Conservation (phyloP, 106 monocot species). For the Chionographis japonica region DNA sequence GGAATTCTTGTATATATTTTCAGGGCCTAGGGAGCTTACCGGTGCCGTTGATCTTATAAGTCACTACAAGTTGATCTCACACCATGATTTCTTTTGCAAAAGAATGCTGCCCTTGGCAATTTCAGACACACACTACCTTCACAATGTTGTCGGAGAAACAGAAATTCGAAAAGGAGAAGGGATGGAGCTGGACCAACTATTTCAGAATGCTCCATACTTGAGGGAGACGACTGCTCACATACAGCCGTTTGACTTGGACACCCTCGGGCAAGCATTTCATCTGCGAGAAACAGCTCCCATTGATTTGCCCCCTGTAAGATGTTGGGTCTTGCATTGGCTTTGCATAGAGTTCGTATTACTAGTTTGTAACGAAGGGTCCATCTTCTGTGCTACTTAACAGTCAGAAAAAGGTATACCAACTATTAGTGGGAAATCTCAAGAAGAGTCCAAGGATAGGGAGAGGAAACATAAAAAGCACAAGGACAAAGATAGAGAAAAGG, state of each 20-base stretch:
- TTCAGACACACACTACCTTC: slow-evolving; percentile 93
- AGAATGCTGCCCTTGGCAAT: slow-evolving; percentile 66
- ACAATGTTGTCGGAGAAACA: slow-evolving; percentile 90
- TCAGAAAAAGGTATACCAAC: slow-evolving; percentile 73
- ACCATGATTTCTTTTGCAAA: slow-evolving; percentile 96
- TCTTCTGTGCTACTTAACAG: slow-evolving; percentile 25
- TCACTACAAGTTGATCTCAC: slow-evolving; percentile 75
- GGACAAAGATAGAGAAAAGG: slow-evolving; percentile 80
- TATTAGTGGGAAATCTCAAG: slow-evolving; percentile 63
- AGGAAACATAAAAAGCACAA: slow-evolving; percentile 90
- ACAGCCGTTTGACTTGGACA: slow-evolving; percentile 73
- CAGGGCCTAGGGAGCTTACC: slow-evolving; percentile 88
- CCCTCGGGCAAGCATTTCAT: slow-evolving; percentile 79
- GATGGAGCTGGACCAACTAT: slow-evolving; percentile 89
- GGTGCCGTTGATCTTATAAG: slow-evolving; percentile 91
- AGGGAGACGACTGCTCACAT: slow-evolving; percentile 61
- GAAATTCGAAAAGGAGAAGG: slow-evolving; percentile 95
- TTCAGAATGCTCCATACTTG: slow-evolving; percentile 56
- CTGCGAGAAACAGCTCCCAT: slow-evolving; percentile 75
- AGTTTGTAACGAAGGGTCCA: background rate
- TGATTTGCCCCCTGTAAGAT: slow-evolving; percentile 79
- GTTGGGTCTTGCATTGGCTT: slow-evolving; percentile 9
- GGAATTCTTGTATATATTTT: slow-evolving; percentile 15
- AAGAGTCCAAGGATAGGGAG: slow-evolving; percentile 67
- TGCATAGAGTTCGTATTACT: background rate